Evolutionary conservation across 805 yeast genomes (phyloP), one percentile per base, ranked within the genome.

Genomic region (Saturnispora diversa): DNA sequence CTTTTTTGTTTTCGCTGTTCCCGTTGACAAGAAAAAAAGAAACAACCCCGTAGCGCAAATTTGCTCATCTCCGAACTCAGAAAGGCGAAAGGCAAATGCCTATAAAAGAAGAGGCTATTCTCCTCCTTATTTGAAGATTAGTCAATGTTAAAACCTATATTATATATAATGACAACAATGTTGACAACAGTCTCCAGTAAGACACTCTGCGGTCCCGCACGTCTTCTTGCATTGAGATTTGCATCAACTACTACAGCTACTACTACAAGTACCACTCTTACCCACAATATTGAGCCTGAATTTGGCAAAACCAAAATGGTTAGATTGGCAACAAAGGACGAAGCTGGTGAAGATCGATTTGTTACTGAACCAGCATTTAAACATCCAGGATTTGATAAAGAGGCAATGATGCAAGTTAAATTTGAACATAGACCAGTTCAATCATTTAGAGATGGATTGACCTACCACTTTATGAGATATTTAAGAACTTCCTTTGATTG

Each of bases 401-500:
- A 47, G 1, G 64, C 66, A 35, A 66, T 72, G 68, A 56, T 59
- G 11, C 44, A 46, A 1, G 70, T 80, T 23, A 52, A 59, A 31
- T 63, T 62, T 38, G 74, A 70, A 27, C 87, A 80, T 56, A 59
- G 82, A 27, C 54, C 52, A 3, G 78, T 83, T 0, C 44, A 47
- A 20, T 59, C 69, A 0, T 24, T 63, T 13, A 60, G 76, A 17
- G 87, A 80, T 52, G 63, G 59, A 39, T 52, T 76, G 13, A 84
- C 85, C 7, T 67, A 58, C 44, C 48, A 59, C 6, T 65, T 72
- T 22, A 69, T 77, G 53, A 55, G 52, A 28, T n/a, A 62, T 31
- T 62, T 72, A 40, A 62, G 85, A 44, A 48, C 59, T 4, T 43
- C 64, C n/a, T 80, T 80, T 55, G 86, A 80, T 54, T 55, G 69